Evolutionary conservation across 805 yeast genomes (phyloP), one percentile per base, ranked within the genome.

Genomic region (Wickerhamomyces chaumierensis): DNA sequence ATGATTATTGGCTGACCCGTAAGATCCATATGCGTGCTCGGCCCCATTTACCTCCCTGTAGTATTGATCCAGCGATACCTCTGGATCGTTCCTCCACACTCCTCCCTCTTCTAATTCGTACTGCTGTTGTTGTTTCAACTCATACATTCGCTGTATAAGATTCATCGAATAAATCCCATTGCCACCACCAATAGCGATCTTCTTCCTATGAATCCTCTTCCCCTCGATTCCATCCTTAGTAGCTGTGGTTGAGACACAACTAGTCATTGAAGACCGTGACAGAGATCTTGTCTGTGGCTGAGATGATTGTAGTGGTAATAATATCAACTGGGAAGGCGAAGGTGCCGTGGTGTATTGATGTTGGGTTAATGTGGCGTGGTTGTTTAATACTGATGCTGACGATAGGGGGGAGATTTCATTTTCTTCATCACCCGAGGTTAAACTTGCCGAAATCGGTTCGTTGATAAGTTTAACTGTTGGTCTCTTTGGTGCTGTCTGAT

Each of bases 181-280:
- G 18, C 62, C 61, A 2, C 65, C 68, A 21, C 23, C 23, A 9
- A 6, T 21, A 21, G 6, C 9, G 9, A 9, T 21, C 23, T 21
- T 21, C 11, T 45, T 39, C 35, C 78, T 59, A 47, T 67, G 74
- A 34, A 73, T 61, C 36, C 71, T 58, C 42, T 71, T 69, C 4
- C 87, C 87, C 51, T 79, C 84, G 4, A 78, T 56, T 0, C 87
- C 86, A 53, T 80, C 86, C 47, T 80, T 79, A 15, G 83, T 77
- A 18, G 86, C 86, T 4, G 81, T 77, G 31, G 79, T 76, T 0
- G 85, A 78, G n/a, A 79, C 53, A 27, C 82, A 79, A 1, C 84
- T 76, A 0, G 82, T 74, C 16, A 71, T 69, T 18, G 81, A 74
- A 35, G 71, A 69, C 36, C 84, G 65, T 0, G 84, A 77, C 17